Conservation (phyloP, 176 grass and related monocot species). For the Chrysopogon serrulatus region DNA sequence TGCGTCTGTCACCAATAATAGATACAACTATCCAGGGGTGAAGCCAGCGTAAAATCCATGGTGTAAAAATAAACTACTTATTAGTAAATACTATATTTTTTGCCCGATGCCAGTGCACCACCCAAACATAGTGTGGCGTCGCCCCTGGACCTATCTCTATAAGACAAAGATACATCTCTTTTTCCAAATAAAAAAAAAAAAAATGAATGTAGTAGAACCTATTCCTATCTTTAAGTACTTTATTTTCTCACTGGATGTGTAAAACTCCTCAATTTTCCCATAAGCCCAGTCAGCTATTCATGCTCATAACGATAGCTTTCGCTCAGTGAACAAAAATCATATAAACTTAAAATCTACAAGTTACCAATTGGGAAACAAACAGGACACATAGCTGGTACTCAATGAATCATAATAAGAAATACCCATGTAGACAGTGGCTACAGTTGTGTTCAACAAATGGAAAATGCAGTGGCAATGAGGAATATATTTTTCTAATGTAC, state of each 20-base stretch:
- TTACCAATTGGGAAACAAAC: background rate
- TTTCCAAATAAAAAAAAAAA: background rate
- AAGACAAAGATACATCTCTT: constrained; percentile 2
- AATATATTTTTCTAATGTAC: background rate
- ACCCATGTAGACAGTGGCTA: background rate
- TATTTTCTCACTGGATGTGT: background rate
- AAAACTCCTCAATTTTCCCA: background rate
- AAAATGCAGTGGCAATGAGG: background rate
- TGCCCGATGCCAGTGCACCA: too few species aligned
- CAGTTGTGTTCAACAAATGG: background rate
- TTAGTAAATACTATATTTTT: too few species aligned
- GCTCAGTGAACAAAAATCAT: background rate
- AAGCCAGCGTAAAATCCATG: too few species aligned
- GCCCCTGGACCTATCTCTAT: background rate
- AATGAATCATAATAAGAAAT: background rate
- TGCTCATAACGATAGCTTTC: background rate
- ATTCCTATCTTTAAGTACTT: background rate
- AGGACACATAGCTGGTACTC: background rate
- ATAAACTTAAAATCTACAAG: background rate
- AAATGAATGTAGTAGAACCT: background rate
- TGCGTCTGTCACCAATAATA: background rate
- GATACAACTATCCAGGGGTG: too few species aligned
- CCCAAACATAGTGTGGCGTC: too few species aligned
- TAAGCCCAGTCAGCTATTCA: background rate
- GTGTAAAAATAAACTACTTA: too few species aligned